phyloP scores from a whole-genome alignment of 371 early-diverging fungal genomes.

The Mortierella sp. region DNA sequence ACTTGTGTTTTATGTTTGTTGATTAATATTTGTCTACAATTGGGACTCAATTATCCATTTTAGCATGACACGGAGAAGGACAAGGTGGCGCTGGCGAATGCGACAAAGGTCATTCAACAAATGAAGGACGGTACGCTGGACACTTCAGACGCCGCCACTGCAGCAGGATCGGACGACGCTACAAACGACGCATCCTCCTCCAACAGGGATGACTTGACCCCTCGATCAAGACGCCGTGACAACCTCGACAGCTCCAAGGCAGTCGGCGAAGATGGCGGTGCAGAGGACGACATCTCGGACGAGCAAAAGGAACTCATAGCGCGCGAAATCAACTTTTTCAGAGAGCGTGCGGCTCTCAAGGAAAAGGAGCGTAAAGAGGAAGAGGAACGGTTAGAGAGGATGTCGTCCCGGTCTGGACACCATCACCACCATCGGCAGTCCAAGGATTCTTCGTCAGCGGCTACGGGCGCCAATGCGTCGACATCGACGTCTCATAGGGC shows the following conservation, averaged over 20 bases:
- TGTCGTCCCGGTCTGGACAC: conserved; percentile 15
- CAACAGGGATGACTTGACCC: conserved; percentile 21
- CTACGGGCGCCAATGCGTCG: conserved; percentile 36
- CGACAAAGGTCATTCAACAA: conserved; percentile 59
- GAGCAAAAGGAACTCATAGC: conserved; percentile 68
- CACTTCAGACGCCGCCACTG: conserved; percentile 28
- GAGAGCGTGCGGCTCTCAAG: conserved; percentile 73
- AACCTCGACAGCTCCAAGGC: conserved; percentile 13
- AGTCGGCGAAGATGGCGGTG: conserved; percentile 36
- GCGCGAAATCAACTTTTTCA: conserved; percentile 75
- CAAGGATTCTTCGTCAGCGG: conserved; percentile 20
- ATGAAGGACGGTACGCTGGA: conserved; percentile 61
- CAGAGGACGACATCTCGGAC: conserved; percentile 58
- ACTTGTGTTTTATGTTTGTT: neutral
- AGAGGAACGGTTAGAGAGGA: conserved; percentile 55
- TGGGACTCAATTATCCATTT: neutral
- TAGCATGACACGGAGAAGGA: conserved; percentile 62
- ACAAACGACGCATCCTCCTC: neutral
- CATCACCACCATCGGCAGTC: conserved; percentile 30
- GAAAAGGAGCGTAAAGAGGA: conserved; percentile 66
- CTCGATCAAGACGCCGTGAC: conserved; percentile 6
- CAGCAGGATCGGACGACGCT: conserved; percentile 21
- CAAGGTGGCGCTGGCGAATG: conserved; percentile 56
- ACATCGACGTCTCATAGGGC: conserved; percentile 31
- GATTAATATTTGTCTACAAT: neutral